phyloP scores from a whole-genome alignment of 2,329 filamentous ascomycete genomes.

The Aspergillus terreus region DNA sequence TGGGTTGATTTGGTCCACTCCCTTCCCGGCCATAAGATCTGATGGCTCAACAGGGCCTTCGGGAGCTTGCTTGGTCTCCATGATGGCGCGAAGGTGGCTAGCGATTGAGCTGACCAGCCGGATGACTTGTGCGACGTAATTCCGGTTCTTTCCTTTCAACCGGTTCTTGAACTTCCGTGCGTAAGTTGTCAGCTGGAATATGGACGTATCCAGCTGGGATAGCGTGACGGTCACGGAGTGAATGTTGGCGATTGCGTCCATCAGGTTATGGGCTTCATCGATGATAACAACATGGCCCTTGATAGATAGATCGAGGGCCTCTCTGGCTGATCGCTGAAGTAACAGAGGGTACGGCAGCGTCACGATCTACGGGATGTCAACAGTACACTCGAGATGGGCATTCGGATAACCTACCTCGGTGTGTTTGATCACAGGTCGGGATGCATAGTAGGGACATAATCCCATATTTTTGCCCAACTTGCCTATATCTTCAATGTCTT shows the following conservation, averaged over 20 bases:
- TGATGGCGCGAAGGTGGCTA: conserved; percentile 60
- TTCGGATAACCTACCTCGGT: conserved; percentile 59
- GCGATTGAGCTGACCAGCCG: conserved; percentile 76
- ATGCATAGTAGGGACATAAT: conserved; percentile 96
- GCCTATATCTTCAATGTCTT: conserved; percentile 90
- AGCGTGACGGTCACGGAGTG: conserved; percentile 75
- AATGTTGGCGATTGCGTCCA: conserved; percentile 87
- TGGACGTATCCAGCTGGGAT: conserved; percentile 66
- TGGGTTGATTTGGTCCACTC: conserved; percentile 91
- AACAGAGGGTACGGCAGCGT: conserved; percentile 90
- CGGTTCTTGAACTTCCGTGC: conserved; percentile 83
- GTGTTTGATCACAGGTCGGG: conserved; percentile 72
- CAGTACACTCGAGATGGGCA: conserved; percentile 1
- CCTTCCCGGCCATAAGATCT: conserved; percentile 73
- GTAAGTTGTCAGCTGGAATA: conserved; percentile 75
- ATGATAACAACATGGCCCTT: conserved; percentile 91
- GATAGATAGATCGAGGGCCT: conserved; percentile 80
- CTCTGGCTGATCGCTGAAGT: conserved; percentile 79
- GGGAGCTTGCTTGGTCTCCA: conserved; percentile 35
- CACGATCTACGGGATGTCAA: conserved; percentile 57
- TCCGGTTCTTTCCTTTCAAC: conserved; percentile 84
- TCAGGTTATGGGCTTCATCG: conserved; percentile 95
- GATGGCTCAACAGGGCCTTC: conserved; percentile 70
- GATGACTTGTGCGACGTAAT: conserved; percentile 84
- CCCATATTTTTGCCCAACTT: conserved; percentile 71